Percentiles rank a stretch among this genome's conserved stretches.
These are phyloP conservation scores for Podochytrium sp. DNA, from an alignment of 192 early-diverging fungal species.

Conservation along the genomic window DNA sequence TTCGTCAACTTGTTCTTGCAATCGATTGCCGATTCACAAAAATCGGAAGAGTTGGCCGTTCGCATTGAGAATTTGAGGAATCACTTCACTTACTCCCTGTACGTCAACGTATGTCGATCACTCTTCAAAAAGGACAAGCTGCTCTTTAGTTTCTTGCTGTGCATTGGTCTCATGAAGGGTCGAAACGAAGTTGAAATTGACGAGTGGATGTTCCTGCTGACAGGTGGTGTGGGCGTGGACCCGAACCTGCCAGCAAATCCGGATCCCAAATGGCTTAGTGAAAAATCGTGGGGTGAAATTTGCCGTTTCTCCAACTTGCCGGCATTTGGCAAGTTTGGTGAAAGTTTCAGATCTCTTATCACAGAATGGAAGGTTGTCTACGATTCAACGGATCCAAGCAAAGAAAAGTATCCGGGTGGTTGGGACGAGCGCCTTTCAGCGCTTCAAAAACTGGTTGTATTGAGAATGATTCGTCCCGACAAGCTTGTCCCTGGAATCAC, in stretches of 20 bases:
- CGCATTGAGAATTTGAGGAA: conserved; percentile 58
- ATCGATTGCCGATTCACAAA: conserved; percentile 60
- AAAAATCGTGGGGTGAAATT: conserved; percentile 59
- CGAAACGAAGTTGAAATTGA: conserved; percentile 56
- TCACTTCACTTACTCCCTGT: conserved; percentile 65
- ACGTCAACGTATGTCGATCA: conserved; percentile 65
- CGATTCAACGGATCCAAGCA: conserved; percentile 52
- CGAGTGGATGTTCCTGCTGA: conserved; percentile 67
- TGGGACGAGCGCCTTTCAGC: conserved; percentile 55
- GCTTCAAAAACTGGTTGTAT: conserved; percentile 58
- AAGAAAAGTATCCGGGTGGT: conserved; percentile 47
- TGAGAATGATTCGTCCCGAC: conserved; percentile 56
- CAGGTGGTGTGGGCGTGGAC: conserved; percentile 54
- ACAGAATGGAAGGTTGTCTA: conserved; percentile 50
- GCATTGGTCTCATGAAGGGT: conserved; percentile 59
- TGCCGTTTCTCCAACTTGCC: conserved; percentile 46
- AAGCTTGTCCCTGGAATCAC: conserved; percentile 60
- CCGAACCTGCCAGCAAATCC: conserved; percentile 53
- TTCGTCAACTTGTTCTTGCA: conserved; percentile 69
- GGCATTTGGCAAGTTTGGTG: conserved; percentile 51
- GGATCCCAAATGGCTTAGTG: conserved; percentile 57
- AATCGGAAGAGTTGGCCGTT: conserved; percentile 51
- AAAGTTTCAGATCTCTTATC: conserved; percentile 32
- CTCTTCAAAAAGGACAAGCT: conserved; percentile 70
- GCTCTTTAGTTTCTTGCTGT: conserved; percentile 64